phyloP scores from a whole-genome alignment of 1,284 basidiomycete species.

The Ceraceosorus guamensis region DNA sequence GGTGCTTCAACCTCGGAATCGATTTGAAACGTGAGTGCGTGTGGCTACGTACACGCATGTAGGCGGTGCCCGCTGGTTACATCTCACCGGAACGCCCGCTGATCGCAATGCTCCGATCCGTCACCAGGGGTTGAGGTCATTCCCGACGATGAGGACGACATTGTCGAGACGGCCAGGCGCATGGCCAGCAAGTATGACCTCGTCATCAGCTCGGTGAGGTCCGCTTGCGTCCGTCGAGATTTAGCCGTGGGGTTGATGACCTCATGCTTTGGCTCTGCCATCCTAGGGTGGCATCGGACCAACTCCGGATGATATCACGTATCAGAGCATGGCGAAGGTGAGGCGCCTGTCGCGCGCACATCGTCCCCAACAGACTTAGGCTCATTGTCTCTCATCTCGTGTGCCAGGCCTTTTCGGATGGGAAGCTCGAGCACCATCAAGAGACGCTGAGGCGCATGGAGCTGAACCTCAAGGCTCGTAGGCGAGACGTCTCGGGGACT shows the following conservation, averaged over 20 bases:
- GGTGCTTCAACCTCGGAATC: slow-evolving; percentile 44
- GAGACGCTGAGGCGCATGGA: slow-evolving; percentile 76
- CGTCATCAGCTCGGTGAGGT: slow-evolving; percentile 14
- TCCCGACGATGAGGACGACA: slow-evolving; percentile 79
- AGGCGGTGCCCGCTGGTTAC: too few relatives aligned
- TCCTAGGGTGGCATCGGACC: slow-evolving; percentile 26
- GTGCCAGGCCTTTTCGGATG: slow-evolving; percentile 58
- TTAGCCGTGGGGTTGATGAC: neutral
- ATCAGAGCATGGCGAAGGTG: slow-evolving; percentile 63
- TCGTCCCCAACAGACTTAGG: neutral
- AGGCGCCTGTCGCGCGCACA: neutral
- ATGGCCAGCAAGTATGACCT: slow-evolving; percentile 59
- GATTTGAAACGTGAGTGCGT: slow-evolving; percentile 39
- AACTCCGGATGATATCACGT: slow-evolving; percentile 61
- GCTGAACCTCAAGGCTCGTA: slow-evolving; percentile 59
- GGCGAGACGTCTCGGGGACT: slow-evolving; percentile 57
- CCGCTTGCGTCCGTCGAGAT: slow-evolving; percentile 12
- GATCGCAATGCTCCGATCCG: neutral
- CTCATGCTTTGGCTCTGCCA: neutral
- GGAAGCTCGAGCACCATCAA: slow-evolving; percentile 63
- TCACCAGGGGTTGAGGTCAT: slow-evolving; percentile 68
- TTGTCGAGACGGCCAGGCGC: slow-evolving; percentile 73
- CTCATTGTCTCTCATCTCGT: neutral
- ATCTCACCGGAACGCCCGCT: neutral
- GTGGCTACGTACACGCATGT: neutral